Evolutionary conservation across 495 filamentous ascomycete species (phyloP), one percentile per base, ranked within the genome.

Genomic region (Penicillium ucsense): DNA sequence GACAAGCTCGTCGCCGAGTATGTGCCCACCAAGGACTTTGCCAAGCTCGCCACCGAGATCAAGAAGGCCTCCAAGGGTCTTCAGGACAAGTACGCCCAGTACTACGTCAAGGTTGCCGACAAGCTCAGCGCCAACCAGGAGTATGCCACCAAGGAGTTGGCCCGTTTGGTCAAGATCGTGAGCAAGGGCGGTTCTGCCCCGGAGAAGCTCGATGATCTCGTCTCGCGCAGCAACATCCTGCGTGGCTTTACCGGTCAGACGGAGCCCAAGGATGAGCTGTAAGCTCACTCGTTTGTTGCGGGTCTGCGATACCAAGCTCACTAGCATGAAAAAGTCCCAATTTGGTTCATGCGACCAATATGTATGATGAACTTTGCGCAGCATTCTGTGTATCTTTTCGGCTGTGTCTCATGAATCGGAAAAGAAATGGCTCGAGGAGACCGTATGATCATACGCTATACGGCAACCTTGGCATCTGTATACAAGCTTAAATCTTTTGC

Each of bases 91-190:
- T 94, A 88, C 63, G 87, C 86, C n/a, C 72, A 85, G 65, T 97
- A 97, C 78, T 98, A 98, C 62, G 70, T 92, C 62, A 86, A 86
- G 60, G 94, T 94, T 32, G 79, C 91, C 31, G 76, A 85, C 54
- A 98, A 96, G 81, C 64, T 94, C 36, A 68, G 66, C 61, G 71
- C 84, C 68, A 91, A 83, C 63, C 70, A 82, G 49, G 81, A 74
- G 28, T 95, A 90, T 60, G 87, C 81, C 28, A 71, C 78, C 54
- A 97, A 95, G 81, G 92, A 98, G 77, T 67, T 90, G 34, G 74
- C 77, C 50, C 80, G 92, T 41, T 68, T 98, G 53, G 72, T 86
- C 55, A 82, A 84, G 56, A 77, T 98, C 53, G 61, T 94, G 43
- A 79, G 75, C 62, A 95, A 95, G 80, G 86, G 89, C 49, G 85